Base-by-base conservation (phyloP, 2,329 filamentous ascomycete genomes). In the Trichophyton verrucosum region DNA sequence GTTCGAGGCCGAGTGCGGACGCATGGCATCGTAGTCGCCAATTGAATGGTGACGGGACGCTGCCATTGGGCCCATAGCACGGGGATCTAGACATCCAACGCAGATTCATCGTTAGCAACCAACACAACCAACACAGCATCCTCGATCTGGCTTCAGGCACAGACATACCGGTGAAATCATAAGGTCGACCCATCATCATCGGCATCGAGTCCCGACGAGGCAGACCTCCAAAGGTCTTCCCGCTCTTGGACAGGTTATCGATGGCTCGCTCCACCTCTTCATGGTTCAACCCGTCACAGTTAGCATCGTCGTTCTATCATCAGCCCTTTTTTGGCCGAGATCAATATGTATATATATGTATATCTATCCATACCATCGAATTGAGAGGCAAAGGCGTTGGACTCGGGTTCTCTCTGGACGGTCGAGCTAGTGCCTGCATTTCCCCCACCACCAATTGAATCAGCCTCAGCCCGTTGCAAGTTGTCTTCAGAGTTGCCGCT, bases 191-290 rank as follows among this genome's bases (percentile, higher is more conserved):
- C 73, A 81, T 80, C 76, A 83, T 79, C 73, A 84, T 77, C 66
- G 83, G 82, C 82, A 86, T 81, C 62, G 85, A 95, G 77, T 96
- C 89, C 81, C 91, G 88, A 75, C 94, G 89, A 62, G 73, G 82
- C 70, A 80, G 80, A 71, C 78, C 77, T 70, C 81, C 84, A 76
- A 92, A 94, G 77, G 91, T 86, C 80, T 97, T 97, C 70, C 91
- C 91, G 74, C 91, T 96, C 82, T 97, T 97, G 71, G 92, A 83
- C 63, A 99, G 83, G 75, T 97, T 97, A 71, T 97, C 94, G 70
- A 92, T 86, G 67, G 92, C 92, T 73, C 92, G 87, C 67, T 97
- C 94, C 69, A 99, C 91, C 83, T 99, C 94, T 96, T 71, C 58
- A 66, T 44, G 20, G 11, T 3, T 24, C 22, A 27, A 24, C 4